phyloP scores from a whole-genome alignment of 148 eudicot genomes.

The Chenopodium quinoa region DNA sequence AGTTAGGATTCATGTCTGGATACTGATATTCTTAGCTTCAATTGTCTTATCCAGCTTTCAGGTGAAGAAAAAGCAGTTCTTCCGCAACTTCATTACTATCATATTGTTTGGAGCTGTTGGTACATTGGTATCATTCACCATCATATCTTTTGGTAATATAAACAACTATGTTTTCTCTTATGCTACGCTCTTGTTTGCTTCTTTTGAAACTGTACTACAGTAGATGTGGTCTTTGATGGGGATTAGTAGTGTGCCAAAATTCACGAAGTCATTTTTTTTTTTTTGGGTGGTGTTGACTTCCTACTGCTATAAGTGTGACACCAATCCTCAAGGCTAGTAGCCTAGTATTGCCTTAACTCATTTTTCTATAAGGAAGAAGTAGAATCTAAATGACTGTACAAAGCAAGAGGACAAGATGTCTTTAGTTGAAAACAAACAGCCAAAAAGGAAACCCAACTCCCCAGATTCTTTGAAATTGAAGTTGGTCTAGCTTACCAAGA shows the following conservation, averaged over 20 bases:
- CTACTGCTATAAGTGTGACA: background rate
- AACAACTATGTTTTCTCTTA: conserved; percentile 3
- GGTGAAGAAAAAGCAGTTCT: conserved; percentile 69
- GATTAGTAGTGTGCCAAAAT: background rate
- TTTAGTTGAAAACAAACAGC: background rate
- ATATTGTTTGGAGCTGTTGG: conserved; percentile 60
- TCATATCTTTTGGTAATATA: conserved; percentile 47
- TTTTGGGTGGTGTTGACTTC: too few species aligned
- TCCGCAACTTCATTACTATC: conserved; percentile 67
- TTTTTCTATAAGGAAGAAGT: background rate
- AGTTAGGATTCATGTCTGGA: background rate
- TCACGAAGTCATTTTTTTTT: background rate
- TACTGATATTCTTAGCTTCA: conserved; percentile 15
- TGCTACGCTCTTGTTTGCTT: background rate
- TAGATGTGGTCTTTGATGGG: background rate
- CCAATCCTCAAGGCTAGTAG: background rate
- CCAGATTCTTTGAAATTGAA: background rate
- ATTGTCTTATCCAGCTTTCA: conserved; percentile 47
- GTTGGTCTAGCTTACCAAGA: background rate
- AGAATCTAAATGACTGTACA: too few species aligned
- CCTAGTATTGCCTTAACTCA: background rate
- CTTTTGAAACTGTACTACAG: background rate
- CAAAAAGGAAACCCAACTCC: background rate
- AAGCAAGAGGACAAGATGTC: too few species aligned
- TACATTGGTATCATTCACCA: conserved; percentile 54